Evolutionary conservation across 2,329 filamentous ascomycete genomes (phyloP), one percentile per base, ranked within the genome.

Genomic region (Botryotinia globosa): DNA sequence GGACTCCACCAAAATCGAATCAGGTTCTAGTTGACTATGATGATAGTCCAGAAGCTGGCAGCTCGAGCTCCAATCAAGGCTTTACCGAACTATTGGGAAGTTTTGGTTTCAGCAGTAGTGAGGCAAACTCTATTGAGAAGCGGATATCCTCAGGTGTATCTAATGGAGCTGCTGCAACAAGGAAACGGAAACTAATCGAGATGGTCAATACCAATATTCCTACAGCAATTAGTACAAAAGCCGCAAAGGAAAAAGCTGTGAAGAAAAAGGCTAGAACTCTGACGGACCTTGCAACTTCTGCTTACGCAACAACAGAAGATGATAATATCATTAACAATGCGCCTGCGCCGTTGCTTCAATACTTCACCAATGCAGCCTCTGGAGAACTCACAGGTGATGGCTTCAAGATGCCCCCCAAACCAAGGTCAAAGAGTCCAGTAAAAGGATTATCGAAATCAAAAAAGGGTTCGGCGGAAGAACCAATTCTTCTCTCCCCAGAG

Each of bases 241-340:
- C 25, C 6, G 20, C 56, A 14, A 73, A 73, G 48, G 67, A 73
- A 6, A 73, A 71, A 18, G 45, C 67, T 39, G 44, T 45, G n/a
- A 90, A 88, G 81, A 94, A 92, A 82, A 94, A 91, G 80, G 82
- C 90, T 0, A 89, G 89, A 58, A 97, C 93, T 0, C 90, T 97
- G 72, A 97, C 94, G 0, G 92, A 89, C 58, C 83, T 92, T 67
- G 92, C 93, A 18, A 95, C 90, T 1, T 90, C 92, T 20, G 88
- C 89, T 7, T 96, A 94, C 78, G 80, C 80, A 20, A 80, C 83
- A 39, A 79, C 82, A 3, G 79, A 83, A 37, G 37, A 66, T 34
- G 79, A 82, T 4, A 79, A 81, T 69, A 44, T 76, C 62, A 75
- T 79, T 6, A 42, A 66, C 44, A 76, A 74, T 59, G 76, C 75